These are phyloP conservation scores for Amphicarpaea edgeworthii DNA, from an alignment of 306 rosid species.

Conservation along the genomic window DNA sequence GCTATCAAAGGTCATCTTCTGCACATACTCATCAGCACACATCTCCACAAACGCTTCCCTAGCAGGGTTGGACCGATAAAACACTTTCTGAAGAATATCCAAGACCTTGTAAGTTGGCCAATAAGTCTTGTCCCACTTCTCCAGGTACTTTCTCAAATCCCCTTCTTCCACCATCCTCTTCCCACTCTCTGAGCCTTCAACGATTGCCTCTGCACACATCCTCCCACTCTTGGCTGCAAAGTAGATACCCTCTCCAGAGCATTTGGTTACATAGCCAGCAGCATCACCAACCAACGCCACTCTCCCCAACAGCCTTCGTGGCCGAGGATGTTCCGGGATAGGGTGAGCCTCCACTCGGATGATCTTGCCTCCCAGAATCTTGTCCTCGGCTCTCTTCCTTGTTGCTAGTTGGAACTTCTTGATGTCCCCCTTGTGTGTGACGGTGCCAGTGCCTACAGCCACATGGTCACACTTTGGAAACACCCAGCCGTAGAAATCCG, in stretches of 20 bases:
- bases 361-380: conserved; percentile 88
- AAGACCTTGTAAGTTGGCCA: conserved; percentile 99
- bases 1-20: conserved; percentile 99
- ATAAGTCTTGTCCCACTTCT: conserved; percentile 97
- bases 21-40: conserved; percentile 98
- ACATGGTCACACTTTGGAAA: conserved; percentile 98
- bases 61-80: conserved; percentile 94
- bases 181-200: conserved; percentile 92
- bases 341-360: conserved; percentile 99
- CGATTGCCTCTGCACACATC: conserved; percentile 96
- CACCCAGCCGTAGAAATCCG: conserved; percentile 97
- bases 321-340: conserved; percentile 97
- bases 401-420: conserved; percentile 98
- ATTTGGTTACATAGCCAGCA: conserved; percentile 97
- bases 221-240: conserved; percentile 98
- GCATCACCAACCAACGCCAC: conserved; percentile 96
- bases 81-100: conserved; percentile 98
- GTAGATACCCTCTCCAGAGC: conserved; percentile 97
- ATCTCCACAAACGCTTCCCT: conserved; percentile 99
- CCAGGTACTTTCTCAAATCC: conserved; percentile 90
- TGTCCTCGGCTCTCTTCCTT: conserved; percentile 92
- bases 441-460: conserved; percentile 97
- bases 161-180: conserved; percentile 92
- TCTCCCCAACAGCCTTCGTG: conserved; percentile 71
- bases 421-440: conserved; percentile 98